A percentile compares a stretch with the other conserved stretches of the same genome.
These are phyloP conservation scores for Cryptomeria japonica DNA, from an alignment of 75 land plant species.

Conservation along the genomic window DNA sequence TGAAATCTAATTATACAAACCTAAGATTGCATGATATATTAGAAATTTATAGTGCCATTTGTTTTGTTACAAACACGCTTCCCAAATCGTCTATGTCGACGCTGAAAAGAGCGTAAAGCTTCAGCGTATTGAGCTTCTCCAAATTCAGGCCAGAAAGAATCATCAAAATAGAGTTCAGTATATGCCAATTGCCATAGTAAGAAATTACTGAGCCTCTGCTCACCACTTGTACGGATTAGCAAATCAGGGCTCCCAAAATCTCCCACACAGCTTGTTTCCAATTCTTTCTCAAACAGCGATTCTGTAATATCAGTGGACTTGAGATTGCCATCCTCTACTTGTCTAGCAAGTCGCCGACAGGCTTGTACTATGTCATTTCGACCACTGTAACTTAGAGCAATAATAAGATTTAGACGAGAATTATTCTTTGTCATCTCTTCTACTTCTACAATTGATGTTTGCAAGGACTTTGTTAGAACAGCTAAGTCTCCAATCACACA, in stretches of 20 bases:
- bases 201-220: constrained; percentile 77
- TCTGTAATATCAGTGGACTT: constrained; percentile 55
- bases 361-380: constrained; percentile 63
- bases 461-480: constrained; percentile 45
- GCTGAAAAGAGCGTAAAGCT: constrained; percentile 51
- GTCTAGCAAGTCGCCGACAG: constrained; percentile 44
- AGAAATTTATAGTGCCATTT: not conserved
- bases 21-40: constrained; percentile 1
- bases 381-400: constrained; percentile 81
- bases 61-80: constrained; percentile 19
- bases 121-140: constrained; percentile 44
- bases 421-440: constrained; percentile 48
- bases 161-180: constrained; percentile 59
- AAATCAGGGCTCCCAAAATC: constrained; percentile 55
- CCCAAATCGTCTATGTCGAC: constrained; percentile 64
- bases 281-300: constrained; percentile 30
- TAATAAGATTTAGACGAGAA: constrained; percentile 41
- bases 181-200: constrained; percentile 84
- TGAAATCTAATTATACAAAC: not conserved
- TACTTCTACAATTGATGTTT: constrained; percentile 26
- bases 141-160: constrained; percentile 65
- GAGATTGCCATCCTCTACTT: constrained; percentile 46
- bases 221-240: constrained; percentile 77
- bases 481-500: constrained; percentile 65
- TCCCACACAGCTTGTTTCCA: constrained; percentile 44